phyloP scores from a whole-genome alignment of 805 yeast species.

The Candida methanosorbosa region DNA sequence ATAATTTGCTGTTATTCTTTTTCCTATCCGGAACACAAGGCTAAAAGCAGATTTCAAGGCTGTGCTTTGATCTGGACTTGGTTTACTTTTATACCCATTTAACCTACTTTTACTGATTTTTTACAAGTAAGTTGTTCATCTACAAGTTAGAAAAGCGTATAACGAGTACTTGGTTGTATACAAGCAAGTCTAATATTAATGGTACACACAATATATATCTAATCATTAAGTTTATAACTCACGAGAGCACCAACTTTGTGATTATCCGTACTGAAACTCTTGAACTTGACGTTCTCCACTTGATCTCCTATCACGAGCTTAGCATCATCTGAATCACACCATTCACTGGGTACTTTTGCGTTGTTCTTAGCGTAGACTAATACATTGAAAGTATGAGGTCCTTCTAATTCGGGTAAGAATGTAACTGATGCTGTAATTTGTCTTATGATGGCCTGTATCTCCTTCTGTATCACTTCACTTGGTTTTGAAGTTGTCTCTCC shows the following conservation, averaged over 20 bases:
- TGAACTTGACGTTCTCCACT: slow-evolving; percentile 62
- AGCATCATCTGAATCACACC: slow-evolving; percentile 68
- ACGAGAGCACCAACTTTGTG: slow-evolving; percentile 73
- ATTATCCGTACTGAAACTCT: slow-evolving; percentile 55
- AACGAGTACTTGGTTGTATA: no score
- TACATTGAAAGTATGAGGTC: slow-evolving; percentile 69
- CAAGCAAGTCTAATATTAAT: no score
- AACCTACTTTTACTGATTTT: no score
- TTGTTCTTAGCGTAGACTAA: slow-evolving; percentile 70
- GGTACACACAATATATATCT: background rate
- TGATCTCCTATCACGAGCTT: slow-evolving; percentile 37
- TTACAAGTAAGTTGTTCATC: no score
- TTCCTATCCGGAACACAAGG: no score
- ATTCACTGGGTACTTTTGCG: slow-evolving; percentile 64
- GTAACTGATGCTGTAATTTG: slow-evolving; percentile 86
- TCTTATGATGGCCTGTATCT: slow-evolving; percentile 78
- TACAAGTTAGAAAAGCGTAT: no score
- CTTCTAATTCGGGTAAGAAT: slow-evolving; percentile 66
- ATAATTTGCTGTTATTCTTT: no score
- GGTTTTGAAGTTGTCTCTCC: slow-evolving; percentile 15
- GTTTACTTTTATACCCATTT: no score
- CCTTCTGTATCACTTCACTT: slow-evolving; percentile 49
- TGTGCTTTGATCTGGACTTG: no score
- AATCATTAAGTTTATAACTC: slow-evolving; percentile 33
- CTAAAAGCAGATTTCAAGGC: no score